A percentile compares a stretch with the other conserved stretches of the same genome.
phyloP scores from a whole-genome alignment of 768 basidiomycete genomes.

The Mycena amicta region DNA sequence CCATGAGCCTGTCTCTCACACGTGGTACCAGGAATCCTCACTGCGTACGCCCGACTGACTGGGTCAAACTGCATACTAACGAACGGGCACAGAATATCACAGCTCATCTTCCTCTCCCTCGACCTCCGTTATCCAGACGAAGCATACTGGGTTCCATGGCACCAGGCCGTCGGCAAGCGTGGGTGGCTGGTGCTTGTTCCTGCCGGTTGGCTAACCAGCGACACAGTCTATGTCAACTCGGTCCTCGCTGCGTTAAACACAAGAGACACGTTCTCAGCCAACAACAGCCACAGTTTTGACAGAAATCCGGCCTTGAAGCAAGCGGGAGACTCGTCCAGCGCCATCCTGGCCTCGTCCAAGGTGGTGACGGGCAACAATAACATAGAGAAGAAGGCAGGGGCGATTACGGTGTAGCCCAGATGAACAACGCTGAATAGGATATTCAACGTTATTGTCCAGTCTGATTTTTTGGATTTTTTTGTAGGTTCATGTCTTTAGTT shows the following conservation, averaged over 20 bases:
- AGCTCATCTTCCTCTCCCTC: conserved; percentile 14
- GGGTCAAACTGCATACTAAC: background rate
- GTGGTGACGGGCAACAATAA: too few relatives aligned
- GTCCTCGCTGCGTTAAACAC: conserved; percentile 10
- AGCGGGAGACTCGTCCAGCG: too few relatives aligned
- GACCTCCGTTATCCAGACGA: conserved; percentile 14
- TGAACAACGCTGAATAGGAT: too few relatives aligned
- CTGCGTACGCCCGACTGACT: conserved; percentile 17
- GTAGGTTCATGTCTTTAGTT: too few relatives aligned
- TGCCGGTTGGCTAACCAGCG: background rate
- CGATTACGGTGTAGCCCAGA: too few relatives aligned
- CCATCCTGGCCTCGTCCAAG: too few relatives aligned
- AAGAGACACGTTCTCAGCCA: background rate
- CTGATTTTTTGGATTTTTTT: too few relatives aligned
- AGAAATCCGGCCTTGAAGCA: too few relatives aligned
- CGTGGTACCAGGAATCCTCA: conserved; percentile 5
- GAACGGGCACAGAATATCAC: conserved; percentile 1
- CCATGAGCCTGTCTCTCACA: background rate
- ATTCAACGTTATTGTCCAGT: too few relatives aligned
- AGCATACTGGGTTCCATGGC: conserved; percentile 18
- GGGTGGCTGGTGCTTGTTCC: background rate
- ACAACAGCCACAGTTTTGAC: too few relatives aligned
- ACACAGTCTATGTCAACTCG: conserved; percentile 17
- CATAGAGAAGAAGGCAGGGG: too few relatives aligned
- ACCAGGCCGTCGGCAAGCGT: conserved; percentile 19